Evolutionary conservation across 106 monocot species (phyloP), one percentile per base, ranked within the genome.

Genomic region (Allium cepa): DNA sequence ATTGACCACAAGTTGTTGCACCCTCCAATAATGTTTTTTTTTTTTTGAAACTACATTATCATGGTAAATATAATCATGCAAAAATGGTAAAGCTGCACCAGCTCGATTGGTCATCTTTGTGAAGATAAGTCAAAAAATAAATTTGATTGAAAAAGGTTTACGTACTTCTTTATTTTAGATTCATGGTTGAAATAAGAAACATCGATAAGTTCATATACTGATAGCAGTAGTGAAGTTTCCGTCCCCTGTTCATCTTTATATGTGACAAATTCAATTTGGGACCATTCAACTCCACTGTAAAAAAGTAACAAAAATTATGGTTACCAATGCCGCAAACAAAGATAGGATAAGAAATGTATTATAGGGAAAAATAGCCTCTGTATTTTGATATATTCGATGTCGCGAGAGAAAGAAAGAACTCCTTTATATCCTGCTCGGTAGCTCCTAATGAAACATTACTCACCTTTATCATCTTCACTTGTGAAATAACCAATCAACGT

Each of bases 1-100:
- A 82, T n/a, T 68, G 68, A 82, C 83, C 87, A 77, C 79, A 79
- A 77, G 83, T 87, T 7, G 87, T 87, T 26, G 87, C n/a, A n/a
- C n/a, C n/a, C n/a, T n/a, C n/a, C n/a, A n/a, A n/a, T n/a, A n/a
- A n/a, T n/a, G n/a, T n/a, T 82, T 65, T 82, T 82, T n/a, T n/a
- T n/a, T n/a, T n/a, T n/a, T n/a, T n/a, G n/a, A n/a, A n/a, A n/a
- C n/a, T n/a, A n/a, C n/a, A n/a, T n/a, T n/a, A n/a, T n/a, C n/a
- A n/a, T n/a, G n/a, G n/a, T n/a, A n/a, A n/a, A n/a, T n/a, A n/a
- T n/a, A n/a, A n/a, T n/a, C n/a, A n/a, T n/a, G n/a, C n/a, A n/a
- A n/a, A n/a, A n/a, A n/a, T n/a, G n/a, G n/a, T n/a, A n/a, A n/a
- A n/a, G n/a, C n/a, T n/a, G n/a, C n/a, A n/a, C n/a, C n/a, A n/a